Percentiles rank a stretch among this genome's conserved stretches.
phyloP scores from a whole-genome alignment of 2,329 filamentous ascomycete species.

The Thermomyces lanuginosus region DNA sequence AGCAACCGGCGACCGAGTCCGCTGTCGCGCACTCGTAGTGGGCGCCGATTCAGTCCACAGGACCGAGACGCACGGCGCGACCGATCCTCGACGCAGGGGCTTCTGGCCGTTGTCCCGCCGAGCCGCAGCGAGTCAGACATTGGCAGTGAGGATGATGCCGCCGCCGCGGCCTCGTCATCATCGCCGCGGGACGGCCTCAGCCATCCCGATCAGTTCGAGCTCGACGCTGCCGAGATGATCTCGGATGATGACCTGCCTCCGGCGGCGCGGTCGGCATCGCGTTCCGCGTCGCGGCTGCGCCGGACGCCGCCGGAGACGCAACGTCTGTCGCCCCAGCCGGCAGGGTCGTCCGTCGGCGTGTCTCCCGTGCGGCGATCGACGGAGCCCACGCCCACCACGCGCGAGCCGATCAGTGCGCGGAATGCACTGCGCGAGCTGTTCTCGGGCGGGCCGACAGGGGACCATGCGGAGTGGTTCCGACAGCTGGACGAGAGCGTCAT shows the following conservation, averaged over 20 bases:
- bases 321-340: constrained; percentile 10
- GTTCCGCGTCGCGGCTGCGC: constrained; percentile 18
- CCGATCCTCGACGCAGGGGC: constrained; percentile 31
- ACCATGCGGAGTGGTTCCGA: constrained; percentile 76
- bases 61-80: constrained; percentile 29
- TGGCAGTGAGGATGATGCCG: constrained; percentile 36
- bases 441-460: constrained; percentile 53
- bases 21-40: constrained; percentile 21
- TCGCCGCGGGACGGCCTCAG: constrained; percentile 26
- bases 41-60: constrained; percentile 33
- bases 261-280: constrained; percentile 27
- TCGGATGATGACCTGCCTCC: constrained; percentile 46
- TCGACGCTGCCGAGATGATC: constrained; percentile 24
- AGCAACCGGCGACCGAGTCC: constrained; percentile 37
- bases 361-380: constrained; percentile 16
- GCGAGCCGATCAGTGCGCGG: constrained; percentile 46
- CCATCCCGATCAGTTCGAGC: constrained; percentile 20
- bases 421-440: constrained; percentile 68
- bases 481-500: constrained; percentile 93
- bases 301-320: constrained; percentile 22
- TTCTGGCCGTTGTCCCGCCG: constrained; percentile 27
- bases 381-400: constrained; percentile 3
- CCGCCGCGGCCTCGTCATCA: constrained; percentile 18
- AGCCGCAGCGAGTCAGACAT: constrained; percentile 30
- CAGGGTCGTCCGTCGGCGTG: constrained; percentile 11